These are phyloP conservation scores for Penicillium ochrochloron DNA, from an alignment of 495 filamentous ascomycete species.

Conservation along the genomic window DNA sequence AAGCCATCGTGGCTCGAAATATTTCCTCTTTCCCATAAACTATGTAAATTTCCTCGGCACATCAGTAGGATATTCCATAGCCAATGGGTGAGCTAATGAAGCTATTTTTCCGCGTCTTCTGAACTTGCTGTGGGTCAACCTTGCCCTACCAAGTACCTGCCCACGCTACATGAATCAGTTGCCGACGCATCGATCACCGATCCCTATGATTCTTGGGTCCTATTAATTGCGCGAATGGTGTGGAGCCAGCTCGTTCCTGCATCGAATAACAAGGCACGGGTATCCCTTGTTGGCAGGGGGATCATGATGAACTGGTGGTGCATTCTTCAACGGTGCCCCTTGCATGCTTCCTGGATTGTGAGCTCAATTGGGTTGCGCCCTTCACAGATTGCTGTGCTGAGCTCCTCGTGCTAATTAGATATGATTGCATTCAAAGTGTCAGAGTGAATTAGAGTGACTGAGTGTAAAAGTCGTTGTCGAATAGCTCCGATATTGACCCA, in stretches of 20 bases:
- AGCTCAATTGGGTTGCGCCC: neutral
- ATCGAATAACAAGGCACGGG: neutral
- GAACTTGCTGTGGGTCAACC: too few species aligned
- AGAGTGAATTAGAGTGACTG: neutral
- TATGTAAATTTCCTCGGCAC: neutral
- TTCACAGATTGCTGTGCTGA: neutral
- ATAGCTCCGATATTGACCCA: neutral
- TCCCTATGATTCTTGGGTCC: neutral
- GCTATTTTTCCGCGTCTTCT: too few species aligned
- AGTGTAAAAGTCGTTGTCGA: neutral
- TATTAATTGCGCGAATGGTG: neutral
- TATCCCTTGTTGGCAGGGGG: conserved; percentile 4
- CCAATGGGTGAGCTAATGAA: too few species aligned
- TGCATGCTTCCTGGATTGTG: conserved; percentile 7
- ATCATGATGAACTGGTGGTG: neutral
- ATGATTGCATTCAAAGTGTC: neutral
- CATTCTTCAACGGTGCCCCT: conserved; percentile 9
- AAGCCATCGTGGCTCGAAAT: neutral
- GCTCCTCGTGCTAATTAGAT: neutral
- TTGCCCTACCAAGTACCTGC: neutral
- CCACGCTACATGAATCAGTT: neutral
- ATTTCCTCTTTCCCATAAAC: neutral
- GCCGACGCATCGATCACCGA: neutral
- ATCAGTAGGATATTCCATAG: neutral
- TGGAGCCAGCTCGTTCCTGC: neutral